Conservation (phyloP, 2,329 filamentous ascomycete species). For the Hymenoscyphus scutula region DNA sequence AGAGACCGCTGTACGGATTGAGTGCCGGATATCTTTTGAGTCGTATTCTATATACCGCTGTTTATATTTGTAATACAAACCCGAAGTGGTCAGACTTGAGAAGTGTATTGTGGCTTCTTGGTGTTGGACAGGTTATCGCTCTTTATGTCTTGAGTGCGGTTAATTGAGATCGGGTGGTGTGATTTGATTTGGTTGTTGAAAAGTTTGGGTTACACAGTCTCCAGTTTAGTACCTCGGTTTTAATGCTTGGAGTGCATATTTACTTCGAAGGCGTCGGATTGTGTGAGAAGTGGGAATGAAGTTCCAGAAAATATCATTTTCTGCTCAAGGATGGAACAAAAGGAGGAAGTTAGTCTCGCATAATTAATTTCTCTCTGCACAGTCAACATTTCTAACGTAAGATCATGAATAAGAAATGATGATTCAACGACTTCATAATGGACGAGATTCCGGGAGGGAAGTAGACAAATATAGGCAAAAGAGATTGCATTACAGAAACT, state of each 20-base stretch:
- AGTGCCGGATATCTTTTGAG: conserved; percentile 6
- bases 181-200: background rate
- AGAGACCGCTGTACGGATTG: background rate
- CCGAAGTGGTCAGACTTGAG: background rate
- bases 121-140: conserved; percentile 5
- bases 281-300: no score
- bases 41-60: background rate
- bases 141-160: background rate
- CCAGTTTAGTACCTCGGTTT: background rate
- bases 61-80: conserved; percentile 3
- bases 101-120: conserved; percentile 2
- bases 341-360: no score
- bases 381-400: background rate
- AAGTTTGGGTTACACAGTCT: background rate
- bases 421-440: background rate
- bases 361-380: background rate
- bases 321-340: no score
- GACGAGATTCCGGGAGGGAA: no score
- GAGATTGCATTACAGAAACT: no score
- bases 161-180: background rate
- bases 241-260: background rate
- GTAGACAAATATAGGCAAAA: no score
- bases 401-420: background rate
- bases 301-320: no score
- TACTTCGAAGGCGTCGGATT: background rate